phyloP scores from a whole-genome alignment of 2,329 filamentous ascomycete species.

The Pseudogymnoascus sp. region DNA sequence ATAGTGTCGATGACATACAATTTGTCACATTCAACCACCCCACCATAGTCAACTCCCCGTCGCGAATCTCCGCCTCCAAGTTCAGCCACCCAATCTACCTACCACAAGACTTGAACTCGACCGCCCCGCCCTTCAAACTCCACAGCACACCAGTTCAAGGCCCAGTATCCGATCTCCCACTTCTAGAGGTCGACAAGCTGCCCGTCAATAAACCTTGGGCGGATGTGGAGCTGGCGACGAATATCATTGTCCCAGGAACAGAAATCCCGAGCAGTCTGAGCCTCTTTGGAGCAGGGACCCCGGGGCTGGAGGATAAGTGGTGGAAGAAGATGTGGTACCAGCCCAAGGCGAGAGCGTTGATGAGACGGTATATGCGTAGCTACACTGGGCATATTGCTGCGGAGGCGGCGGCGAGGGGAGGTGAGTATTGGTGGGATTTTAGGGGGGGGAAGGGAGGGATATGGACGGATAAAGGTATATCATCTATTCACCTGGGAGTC shows the following conservation, averaged over 20 bases:
- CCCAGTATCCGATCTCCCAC: constrained; percentile 4
- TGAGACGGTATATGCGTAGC: constrained; percentile 43
- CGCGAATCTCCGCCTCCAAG: constrained; percentile 6
- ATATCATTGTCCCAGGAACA: constrained; percentile 13
- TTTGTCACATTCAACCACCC: constrained; percentile 20
- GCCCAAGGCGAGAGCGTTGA: constrained; percentile 41
- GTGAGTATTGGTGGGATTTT: constrained; percentile 42
- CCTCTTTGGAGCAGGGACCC: background rate
- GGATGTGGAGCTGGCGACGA: constrained; percentile 16
- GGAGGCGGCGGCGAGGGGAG: constrained; percentile 39
- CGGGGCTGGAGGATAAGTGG: constrained; percentile 24
- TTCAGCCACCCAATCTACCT: constrained; percentile 18
- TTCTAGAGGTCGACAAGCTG: constrained; percentile 17
- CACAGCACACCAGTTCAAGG: background rate
- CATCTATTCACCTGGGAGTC: background rate
- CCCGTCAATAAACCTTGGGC: constrained; percentile 14
- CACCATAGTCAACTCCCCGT: constrained; percentile 15
- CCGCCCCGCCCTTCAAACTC: constrained; percentile 15
- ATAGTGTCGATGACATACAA: constrained; percentile 18
- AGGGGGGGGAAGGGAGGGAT: constrained; percentile 47
- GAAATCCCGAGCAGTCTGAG: constrained; percentile 13
- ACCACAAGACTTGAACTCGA: constrained; percentile 18
- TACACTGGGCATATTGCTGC: constrained; percentile 38
- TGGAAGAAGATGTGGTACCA: constrained; percentile 46
- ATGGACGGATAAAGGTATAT: constrained; percentile 42